A percentile compares a stretch with the other conserved stretches of the same genome.
phyloP scores from a whole-genome alignment of 106 monocot species.

The Iris macrosiphon region DNA sequence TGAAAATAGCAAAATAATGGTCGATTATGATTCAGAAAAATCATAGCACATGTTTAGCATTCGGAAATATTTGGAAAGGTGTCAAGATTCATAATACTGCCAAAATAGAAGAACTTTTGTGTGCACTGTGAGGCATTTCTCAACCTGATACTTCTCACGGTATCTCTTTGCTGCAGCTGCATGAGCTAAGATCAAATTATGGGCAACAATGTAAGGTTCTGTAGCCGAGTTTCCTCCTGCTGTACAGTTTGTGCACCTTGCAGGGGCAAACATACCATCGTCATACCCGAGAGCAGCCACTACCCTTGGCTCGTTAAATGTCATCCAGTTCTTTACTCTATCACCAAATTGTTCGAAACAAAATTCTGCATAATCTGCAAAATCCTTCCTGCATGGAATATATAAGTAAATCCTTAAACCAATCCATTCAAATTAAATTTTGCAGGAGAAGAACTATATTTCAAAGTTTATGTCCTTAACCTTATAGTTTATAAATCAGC shows the following conservation, averaged over 20 bases:
- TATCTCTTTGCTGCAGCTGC: constrained; percentile 78
- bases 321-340: constrained; percentile 94
- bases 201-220: constrained; percentile 88
- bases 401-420: no score
- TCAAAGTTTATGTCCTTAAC: no score
- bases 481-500: no score
- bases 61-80: no score
- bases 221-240: constrained; percentile 78
- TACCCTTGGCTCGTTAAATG: constrained; percentile 91
- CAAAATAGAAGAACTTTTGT: no score
- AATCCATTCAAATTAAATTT: no score
- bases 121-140: no score
- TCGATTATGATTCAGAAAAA: no score
- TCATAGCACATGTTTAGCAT: no score
- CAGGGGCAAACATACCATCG: constrained; percentile 65
- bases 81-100: no score
- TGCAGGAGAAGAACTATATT: no score
- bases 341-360: constrained; percentile 95
- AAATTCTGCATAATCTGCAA: constrained; percentile 80
- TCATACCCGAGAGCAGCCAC: constrained; percentile 92
- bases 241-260: constrained; percentile 62
- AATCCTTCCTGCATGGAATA: constrained; percentile 63
- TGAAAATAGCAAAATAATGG: no score
- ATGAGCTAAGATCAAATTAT: constrained; percentile 79
- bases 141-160: constrained; percentile 87